A percentile compares a stretch with the other conserved stretches of the same genome.
These are phyloP conservation scores for Colletotrichum sp. DNA, from an alignment of 2,329 filamentous ascomycete species.

Conservation along the genomic window DNA sequence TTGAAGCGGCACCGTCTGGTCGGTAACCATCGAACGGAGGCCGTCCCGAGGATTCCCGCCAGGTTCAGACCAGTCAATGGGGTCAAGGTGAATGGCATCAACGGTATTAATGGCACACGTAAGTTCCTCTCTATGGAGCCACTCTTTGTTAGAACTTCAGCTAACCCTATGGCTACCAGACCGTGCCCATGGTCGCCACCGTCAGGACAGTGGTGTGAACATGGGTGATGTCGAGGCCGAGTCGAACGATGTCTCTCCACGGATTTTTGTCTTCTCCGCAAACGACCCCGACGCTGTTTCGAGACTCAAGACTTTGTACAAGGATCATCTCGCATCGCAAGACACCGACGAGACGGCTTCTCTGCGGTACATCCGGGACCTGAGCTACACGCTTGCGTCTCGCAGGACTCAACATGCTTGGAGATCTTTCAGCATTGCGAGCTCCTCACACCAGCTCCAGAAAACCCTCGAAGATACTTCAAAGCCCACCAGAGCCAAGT, in stretches of 20 bases:
- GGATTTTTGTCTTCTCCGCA: conserved; percentile 45
- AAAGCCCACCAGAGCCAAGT: not conserved
- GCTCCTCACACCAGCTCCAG: not conserved
- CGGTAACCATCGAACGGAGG: conserved; percentile 10
- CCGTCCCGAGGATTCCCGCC: not conserved
- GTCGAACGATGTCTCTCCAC: conserved; percentile 22
- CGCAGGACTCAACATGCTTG: conserved; percentile 5
- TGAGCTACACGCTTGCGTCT: conserved; percentile 48
- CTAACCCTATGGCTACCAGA: not conserved
- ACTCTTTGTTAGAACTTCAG: not conserved
- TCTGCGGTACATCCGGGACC: conserved; percentile 27
- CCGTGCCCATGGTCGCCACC: not conserved
- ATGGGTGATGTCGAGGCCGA: not conserved
- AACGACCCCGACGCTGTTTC: conserved; percentile 45
- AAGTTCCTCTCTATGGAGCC: accelerated
- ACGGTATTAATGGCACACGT: not conserved
- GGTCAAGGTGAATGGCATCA: not conserved
- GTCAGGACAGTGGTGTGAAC: conserved; percentile 8
- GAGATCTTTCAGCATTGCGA: not conserved
- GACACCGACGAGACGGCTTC: not conserved
- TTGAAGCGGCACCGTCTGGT: not conserved
- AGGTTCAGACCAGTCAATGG: not conserved
- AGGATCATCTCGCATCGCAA: conserved; percentile 12
- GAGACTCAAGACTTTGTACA: conserved; percentile 37
- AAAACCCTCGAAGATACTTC: not conserved